Evolutionary conservation across 2,329 filamentous ascomycete genomes (phyloP).

Genomic region (Colletotrichum lupini): DNA sequence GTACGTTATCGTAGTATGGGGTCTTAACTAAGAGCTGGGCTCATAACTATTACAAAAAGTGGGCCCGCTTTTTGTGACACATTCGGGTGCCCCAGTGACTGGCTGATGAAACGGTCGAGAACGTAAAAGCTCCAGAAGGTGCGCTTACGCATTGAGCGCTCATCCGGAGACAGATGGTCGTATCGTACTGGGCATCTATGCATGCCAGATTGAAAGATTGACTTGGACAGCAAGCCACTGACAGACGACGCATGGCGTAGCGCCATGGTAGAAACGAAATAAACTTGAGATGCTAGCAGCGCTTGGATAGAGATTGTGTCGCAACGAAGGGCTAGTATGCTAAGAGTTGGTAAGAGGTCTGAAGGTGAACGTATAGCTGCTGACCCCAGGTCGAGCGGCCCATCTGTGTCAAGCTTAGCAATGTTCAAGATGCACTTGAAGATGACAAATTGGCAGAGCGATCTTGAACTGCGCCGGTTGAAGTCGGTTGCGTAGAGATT

Average conservation of each 20-base stretch:
- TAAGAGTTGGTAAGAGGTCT: conserved; percentile 46
- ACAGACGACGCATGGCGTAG: conserved; percentile 60
- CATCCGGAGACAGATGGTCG: conserved; percentile 49
- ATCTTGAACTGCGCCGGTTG: neutral
- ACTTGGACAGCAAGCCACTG: conserved; percentile 57
- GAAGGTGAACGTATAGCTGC: conserved; percentile 8
- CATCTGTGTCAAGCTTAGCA: conserved; percentile 46
- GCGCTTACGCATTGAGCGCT: conserved; percentile 50
- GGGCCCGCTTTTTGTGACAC: too few species aligned
- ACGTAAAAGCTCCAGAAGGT: conserved; percentile 53
- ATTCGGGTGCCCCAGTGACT: conserved; percentile 49
- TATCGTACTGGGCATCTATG: conserved; percentile 64
- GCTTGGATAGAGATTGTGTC: conserved; percentile 60
- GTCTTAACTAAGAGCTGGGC: too few species aligned
- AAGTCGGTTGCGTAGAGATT: conserved; percentile 2
- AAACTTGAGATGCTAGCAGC: conserved; percentile 58
- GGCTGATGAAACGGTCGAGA: conserved; percentile 49
- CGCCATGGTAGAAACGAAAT: conserved; percentile 59
- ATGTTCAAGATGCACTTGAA: conserved; percentile 64
- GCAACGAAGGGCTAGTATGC: conserved; percentile 50
- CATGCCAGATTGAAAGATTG: conserved; percentile 60
- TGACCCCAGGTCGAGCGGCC: conserved; percentile 39
- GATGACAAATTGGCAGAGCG: conserved; percentile 48
- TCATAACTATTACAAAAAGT: too few species aligned
- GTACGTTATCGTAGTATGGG: too few species aligned